Percentiles rank a stretch among this genome's conserved stretches.
Evolutionary conservation across 371 early-diverging fungal species (phyloP).

Genomic region (Syncephalastrum monosporum): DNA sequence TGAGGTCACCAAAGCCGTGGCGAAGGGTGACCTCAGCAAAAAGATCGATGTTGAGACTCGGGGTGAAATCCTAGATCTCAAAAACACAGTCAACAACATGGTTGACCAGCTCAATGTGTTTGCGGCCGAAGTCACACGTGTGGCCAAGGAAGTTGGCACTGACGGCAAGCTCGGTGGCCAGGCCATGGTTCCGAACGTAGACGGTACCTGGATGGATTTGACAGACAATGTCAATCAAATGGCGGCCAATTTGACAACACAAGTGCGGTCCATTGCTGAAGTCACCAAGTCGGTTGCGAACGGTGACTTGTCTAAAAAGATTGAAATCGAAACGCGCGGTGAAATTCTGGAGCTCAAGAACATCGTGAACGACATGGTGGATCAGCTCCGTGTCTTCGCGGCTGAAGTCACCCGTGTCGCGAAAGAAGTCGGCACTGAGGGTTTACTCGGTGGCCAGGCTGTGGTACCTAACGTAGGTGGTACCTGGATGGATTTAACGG

Average conservation of each 20-base stretch:
- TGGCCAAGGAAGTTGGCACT: conserved; percentile 42
- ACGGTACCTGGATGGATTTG: conserved; percentile 43
- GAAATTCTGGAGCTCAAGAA: conserved; percentile 64
- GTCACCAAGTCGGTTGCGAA: conserved; percentile 48
- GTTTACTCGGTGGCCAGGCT: conserved; percentile 50
- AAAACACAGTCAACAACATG: conserved; percentile 41
- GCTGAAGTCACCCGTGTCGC: conserved; percentile 55
- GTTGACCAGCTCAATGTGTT: conserved; percentile 38
- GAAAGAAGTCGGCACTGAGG: conserved; percentile 56
- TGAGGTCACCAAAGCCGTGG: conserved; percentile 53
- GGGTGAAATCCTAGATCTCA: conserved; percentile 35
- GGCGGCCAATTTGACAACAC: conserved; percentile 38
- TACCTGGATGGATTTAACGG: conserved; percentile 60
- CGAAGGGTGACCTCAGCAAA: conserved; percentile 49
- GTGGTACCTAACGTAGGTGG: conserved; percentile 53
- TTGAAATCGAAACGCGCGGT: conserved; percentile 59
- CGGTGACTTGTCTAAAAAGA: conserved; percentile 55
- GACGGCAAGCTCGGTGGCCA: conserved; percentile 38
- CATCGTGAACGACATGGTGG: conserved; percentile 67
- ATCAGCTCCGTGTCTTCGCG: conserved; percentile 55
- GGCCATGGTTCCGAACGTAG: conserved; percentile 34
- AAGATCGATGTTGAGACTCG: conserved; percentile 28
- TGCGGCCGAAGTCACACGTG: conserved; percentile 36
- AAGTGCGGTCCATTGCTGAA: conserved; percentile 50
- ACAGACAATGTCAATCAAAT: conserved; percentile 44